A percentile compares a stretch with the other conserved stretches of the same genome.
phyloP scores from a whole-genome alignment of 1,284 basidiomycete genomes.

The Coniferiporia sulphurascens region DNA sequence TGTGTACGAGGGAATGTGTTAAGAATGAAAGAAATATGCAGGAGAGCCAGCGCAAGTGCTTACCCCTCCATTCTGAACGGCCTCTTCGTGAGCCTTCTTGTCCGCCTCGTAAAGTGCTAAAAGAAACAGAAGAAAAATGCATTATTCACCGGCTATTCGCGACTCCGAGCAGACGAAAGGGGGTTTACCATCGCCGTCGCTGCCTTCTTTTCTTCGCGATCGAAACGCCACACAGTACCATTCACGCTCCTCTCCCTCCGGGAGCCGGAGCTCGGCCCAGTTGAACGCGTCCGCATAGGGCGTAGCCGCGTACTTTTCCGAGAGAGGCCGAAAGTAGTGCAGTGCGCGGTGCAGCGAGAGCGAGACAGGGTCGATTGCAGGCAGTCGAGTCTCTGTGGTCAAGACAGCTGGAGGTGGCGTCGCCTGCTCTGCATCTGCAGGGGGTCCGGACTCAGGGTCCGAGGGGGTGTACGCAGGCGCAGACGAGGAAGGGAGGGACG shows the following conservation, averaged over 20 bases:
- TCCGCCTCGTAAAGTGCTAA: constrained; percentile 83
- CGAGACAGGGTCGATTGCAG: constrained; percentile 77
- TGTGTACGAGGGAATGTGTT: constrained; percentile 25
- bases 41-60: constrained; percentile 22
- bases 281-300: constrained; percentile 81
- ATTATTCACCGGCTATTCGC: constrained; percentile 6
- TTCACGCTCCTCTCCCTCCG: constrained; percentile 67
- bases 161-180: constrained; percentile 15
- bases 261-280: constrained; percentile 70
- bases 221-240: constrained; percentile 91
- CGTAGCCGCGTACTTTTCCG: constrained; percentile 54
- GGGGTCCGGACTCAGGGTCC: not conserved
- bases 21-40: constrained; percentile 10
- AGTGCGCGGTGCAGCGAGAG: constrained; percentile 82
- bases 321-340: constrained; percentile 66
- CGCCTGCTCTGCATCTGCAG: not conserved
- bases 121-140: not conserved
- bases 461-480: not conserved
- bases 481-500: constrained; percentile 10
- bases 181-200: constrained; percentile 60
- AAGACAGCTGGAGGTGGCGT: constrained; percentile 33
- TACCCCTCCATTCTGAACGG: constrained; percentile 79
- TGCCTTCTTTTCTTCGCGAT: constrained; percentile 68
- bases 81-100: constrained; percentile 83
- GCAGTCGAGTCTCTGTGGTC: constrained; percentile 69